These are phyloP conservation scores for Marvania coccoides DNA, from an alignment of 139 green algal species.

Conservation along the genomic window DNA sequence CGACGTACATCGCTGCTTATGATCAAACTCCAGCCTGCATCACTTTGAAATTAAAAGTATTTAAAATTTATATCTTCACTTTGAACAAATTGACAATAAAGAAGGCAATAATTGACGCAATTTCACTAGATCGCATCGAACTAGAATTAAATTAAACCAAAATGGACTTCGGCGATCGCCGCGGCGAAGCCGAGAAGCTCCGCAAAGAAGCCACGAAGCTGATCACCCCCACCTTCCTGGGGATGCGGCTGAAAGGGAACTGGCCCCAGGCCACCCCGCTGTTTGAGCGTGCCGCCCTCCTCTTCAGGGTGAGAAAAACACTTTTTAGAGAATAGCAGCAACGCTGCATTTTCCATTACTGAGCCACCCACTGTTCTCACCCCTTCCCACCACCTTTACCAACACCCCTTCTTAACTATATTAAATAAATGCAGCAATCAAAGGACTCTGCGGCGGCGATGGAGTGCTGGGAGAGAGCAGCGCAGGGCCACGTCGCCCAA, in stretches of 20 bases:
- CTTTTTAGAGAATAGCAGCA: neutral
- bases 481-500: constrained; percentile 55
- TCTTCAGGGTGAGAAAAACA: constrained; percentile 59
- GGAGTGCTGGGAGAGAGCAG: constrained; percentile 56
- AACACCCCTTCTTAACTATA: neutral
- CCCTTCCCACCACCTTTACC: neutral
- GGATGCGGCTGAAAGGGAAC: constrained; percentile 57
- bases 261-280: constrained; percentile 65
- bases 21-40: too few species aligned
- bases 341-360: neutral
- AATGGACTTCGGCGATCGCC: neutral
- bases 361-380: neutral
- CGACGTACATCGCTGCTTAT: too few species aligned
- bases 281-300: constrained; percentile 53
- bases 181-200: constrained; percentile 42
- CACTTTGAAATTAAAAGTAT: too few species aligned
- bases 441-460: constrained; percentile 40
- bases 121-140: too few species aligned
- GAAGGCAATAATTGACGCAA: too few species aligned
- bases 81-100: too few species aligned
- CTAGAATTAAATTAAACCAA: too few species aligned
- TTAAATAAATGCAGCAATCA: constrained; percentile 33
- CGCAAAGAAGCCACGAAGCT: constrained; percentile 56
- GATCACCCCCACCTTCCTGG: constrained; percentile 44
- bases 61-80: too few species aligned